Conservation (phyloP, 345 rosid genomes). For the Euphorbia peplus region DNA sequence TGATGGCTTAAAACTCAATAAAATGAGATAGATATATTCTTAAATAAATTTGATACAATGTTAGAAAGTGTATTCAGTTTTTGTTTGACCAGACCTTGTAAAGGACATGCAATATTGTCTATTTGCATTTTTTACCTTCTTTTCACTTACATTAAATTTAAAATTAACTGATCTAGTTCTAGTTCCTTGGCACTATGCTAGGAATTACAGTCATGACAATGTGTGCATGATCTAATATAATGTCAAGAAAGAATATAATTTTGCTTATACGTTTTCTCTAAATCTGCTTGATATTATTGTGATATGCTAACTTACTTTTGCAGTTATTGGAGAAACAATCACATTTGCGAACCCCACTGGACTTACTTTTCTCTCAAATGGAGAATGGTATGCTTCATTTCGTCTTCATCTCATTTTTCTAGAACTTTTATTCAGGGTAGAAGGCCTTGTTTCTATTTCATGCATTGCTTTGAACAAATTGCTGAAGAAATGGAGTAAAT, state of each 20-base stretch:
- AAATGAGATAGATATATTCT: too few relatives aligned
- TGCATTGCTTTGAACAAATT: not conserved
- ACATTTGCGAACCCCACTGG: conserved; percentile 72
- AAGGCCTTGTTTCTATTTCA: not conserved
- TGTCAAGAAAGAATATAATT: not conserved
- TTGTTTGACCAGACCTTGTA: not conserved
- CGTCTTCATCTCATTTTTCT: not conserved
- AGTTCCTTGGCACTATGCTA: not conserved
- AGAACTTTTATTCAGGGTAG: not conserved
- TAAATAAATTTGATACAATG: not conserved
- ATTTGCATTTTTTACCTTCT: not conserved
- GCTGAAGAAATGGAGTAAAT: not conserved
- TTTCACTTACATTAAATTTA: not conserved
- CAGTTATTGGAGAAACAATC: conserved; percentile 95
- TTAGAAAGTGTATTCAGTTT: not conserved
- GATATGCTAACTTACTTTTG: conserved; percentile 19
- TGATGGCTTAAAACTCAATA: too few relatives aligned
- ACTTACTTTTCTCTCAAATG: conserved; percentile 69
- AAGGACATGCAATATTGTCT: not conserved
- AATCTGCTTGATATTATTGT: conserved; percentile 5
- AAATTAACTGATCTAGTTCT: not conserved
- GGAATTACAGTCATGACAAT: not conserved
- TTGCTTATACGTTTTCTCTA: not conserved
- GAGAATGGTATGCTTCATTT: conserved; percentile 72
- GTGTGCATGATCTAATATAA: not conserved